Evolutionary conservation across 768 basidiomycete species (phyloP).

Genomic region (Amanita molliuscula): DNA sequence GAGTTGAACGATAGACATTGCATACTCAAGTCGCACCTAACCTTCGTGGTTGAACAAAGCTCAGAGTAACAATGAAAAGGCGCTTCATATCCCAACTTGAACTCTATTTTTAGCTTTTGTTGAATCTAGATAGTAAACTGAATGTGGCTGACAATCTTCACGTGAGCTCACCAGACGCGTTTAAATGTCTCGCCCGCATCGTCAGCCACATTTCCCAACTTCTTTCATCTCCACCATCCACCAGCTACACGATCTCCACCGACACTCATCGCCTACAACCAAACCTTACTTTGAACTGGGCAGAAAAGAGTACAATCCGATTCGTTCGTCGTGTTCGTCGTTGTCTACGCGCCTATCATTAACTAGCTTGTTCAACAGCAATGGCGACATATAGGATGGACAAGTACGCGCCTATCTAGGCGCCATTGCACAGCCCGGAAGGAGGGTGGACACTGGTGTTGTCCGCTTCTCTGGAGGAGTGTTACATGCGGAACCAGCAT

Average conservation of each 20-base stretch:
- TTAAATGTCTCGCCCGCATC: background rate
- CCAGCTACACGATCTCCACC: background rate
- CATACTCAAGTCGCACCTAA: too few relatives aligned
- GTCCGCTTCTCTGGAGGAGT: constrained; percentile 4
- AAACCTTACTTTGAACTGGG: too few relatives aligned
- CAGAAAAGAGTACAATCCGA: too few relatives aligned
- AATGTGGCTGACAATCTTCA: background rate
- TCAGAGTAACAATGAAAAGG: too few relatives aligned
- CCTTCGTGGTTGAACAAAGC: too few relatives aligned
- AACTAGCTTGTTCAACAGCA: background rate
- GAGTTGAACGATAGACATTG: too few relatives aligned
- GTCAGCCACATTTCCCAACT: background rate
- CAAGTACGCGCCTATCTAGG: background rate
- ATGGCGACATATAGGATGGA: background rate
- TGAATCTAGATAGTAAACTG: too few relatives aligned
- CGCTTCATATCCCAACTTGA: too few relatives aligned
- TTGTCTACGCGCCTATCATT: background rate
- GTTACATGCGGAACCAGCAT: constrained; percentile 1
- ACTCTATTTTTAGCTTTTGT: too few relatives aligned
- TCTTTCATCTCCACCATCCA: background rate
- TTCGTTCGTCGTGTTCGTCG: too few relatives aligned
- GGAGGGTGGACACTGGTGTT: constrained; percentile 3
- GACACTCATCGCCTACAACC: background rate
- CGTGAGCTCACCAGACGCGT: background rate
- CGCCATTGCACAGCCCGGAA: background rate